These are phyloP conservation scores for Penicillium sp. DNA, from an alignment of 2,329 filamentous ascomycete genomes.

Conservation along the genomic window DNA sequence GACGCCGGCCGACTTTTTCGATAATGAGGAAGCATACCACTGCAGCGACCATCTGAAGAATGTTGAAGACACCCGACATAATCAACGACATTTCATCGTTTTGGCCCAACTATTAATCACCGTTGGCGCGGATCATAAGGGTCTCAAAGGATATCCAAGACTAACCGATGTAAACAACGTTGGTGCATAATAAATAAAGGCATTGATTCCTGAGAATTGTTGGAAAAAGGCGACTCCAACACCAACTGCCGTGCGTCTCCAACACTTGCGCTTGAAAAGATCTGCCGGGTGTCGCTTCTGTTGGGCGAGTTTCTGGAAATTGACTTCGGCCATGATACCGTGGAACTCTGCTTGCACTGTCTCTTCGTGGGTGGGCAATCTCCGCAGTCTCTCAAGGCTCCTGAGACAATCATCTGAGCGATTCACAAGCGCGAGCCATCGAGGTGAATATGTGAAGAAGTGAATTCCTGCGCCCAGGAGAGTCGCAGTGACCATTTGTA, in stretches of 20 bases:
- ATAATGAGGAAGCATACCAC: conserved; percentile 37
- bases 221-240: conserved; percentile 54
- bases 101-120: conserved; percentile 37
- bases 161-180: conserved; percentile 47
- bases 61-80: conserved; percentile 45
- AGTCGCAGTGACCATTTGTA: conserved; percentile 53
- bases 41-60: conserved; percentile 42
- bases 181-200: conserved; percentile 57
- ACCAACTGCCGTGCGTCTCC: conserved; percentile 39
- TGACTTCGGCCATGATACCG: conserved; percentile 58
- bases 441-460: conserved; percentile 54
- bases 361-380: conserved; percentile 52
- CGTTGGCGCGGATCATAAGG: background rate
- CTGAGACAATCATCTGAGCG: conserved; percentile 50
- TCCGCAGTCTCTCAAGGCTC: conserved; percentile 44
- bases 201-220: conserved; percentile 52
- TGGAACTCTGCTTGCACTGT: conserved; percentile 57
- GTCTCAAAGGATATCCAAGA: too few relatives aligned
- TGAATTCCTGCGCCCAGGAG: conserved; percentile 52
- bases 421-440: conserved; percentile 52
- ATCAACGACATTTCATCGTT: conserved; percentile 42
- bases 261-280: conserved; percentile 51
- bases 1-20: conserved; percentile 41
- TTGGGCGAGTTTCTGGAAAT: conserved; percentile 51
- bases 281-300: conserved; percentile 50